Base-by-base conservation (phyloP, 768 basidiomycete genomes). In the Mycena rebaudengoi region DNA sequence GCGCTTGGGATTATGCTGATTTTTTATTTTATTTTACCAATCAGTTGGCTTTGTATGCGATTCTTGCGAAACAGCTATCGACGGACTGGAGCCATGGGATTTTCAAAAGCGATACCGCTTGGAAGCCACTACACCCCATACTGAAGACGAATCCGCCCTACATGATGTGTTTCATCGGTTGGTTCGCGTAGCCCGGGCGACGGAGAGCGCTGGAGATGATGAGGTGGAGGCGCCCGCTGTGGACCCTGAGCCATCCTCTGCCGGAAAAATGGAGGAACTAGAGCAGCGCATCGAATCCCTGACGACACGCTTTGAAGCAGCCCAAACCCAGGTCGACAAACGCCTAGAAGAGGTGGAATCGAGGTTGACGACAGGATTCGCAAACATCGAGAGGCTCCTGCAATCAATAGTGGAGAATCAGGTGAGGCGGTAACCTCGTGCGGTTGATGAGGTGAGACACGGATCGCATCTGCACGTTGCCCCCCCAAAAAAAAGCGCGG, bases 21-120 rank as follows among this genome's bases (percentile, higher is more conserved):
- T n/a, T 32, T n/a, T 12, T 3, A 30, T 30, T 20, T 4, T 25
- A 28, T 30, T 6, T 20, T 39, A 12, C 32, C 26, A 60, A 52
- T 40, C 30, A 18, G 49, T 1, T 65, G 64, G 64, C n/a, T n/a
- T n/a, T n/a, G 52, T 65, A 1, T 65, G 64, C 52, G 57, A 60
- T 23, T 41, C 51, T 2, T 65, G 64, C 32, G 64, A 65, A 3
- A 48, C 46, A 44, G 25, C 20, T 6, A 41, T 54, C 18, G 37
- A 60, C 39, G 45, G 55, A 0, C n/a, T 65, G 29, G 1, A 7
- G 0, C 52, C 64, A 7, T 65, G 64, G 64, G 64, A 54, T 14
- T 48, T 45, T 23, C 33, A 33, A 7, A 59, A 65, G n/a, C 51
- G 44, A 12, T 49, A 65, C 16, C 64, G 51, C 5, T 18, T 26